Base-by-base conservation (phyloP, 78 protist species). In the slime mould (Dictyostelium discoideum) region DNA sequence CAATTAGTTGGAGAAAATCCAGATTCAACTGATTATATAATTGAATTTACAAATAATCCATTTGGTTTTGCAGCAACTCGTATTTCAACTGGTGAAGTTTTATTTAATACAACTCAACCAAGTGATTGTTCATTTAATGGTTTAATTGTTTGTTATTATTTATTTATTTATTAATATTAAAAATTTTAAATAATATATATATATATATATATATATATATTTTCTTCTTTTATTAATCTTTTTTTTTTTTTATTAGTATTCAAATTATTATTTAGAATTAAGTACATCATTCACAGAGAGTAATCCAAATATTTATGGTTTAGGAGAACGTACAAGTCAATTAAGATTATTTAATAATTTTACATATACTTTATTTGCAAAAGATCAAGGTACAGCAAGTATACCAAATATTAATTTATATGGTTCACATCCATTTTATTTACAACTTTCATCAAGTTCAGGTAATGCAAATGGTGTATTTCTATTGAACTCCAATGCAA, bases 371-470 rank as follows among this genome's bases (percentile, higher is more conserved):
- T 14, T 92, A 24, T 96, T 85, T 81, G 65, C 73, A 2, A 77
- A 37, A 40, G 97, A 96, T 67, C 81, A 72, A 60, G 96, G 93
- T 54, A 96, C 96, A 20, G 92, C 96, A 11, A 29, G 77, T 24
- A 65, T 9, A 46, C 84, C 76, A 26, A 72, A 84, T 88, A 54
- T 82, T 39, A 96, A 97, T 85, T 42, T 94, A 24, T 97, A 97
- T 80, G 98, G 98, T 42, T 67, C 93, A 32, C 98, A 97, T 89
- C 98, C 98, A 42, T 96, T 96, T 86, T 92, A 94, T 86, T 37
- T 96, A 50, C 74, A 96, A 42, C 50, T 90, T 29, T 16, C 46
- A 22, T 5, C 10, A 24, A 74, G 32, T 29, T 60, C 69, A 20
- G 97, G 97, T 24, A 60, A 48, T 73, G 94, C 97, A 29, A 87